phyloP scores from a whole-genome alignment of 768 basidiomycete species.

The Auriscalpium microsporum region DNA sequence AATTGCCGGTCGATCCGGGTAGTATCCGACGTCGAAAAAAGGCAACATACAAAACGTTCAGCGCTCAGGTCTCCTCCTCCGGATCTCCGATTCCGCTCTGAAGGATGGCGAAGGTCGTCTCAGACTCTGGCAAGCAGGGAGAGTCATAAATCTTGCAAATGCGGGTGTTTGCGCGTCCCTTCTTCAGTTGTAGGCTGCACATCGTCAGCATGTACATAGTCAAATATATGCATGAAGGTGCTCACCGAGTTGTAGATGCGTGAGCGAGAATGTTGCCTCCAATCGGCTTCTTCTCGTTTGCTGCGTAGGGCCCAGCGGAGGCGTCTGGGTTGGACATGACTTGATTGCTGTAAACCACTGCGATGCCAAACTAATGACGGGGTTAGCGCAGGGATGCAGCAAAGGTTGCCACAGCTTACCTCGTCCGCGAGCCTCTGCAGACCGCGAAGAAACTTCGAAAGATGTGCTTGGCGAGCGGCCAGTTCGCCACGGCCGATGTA shows the following conservation, averaged over 20 bases:
- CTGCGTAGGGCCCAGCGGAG: conserved; percentile 77
- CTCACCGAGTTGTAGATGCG: conserved; percentile 91
- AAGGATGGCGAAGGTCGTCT: conserved; percentile 91
- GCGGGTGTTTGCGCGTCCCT: conserved; percentile 84
- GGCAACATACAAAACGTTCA: conserved; percentile 20
- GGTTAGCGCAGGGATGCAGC: conserved; percentile 1
- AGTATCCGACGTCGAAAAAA: neutral
- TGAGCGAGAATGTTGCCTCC: conserved; percentile 99
- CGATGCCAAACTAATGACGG: conserved; percentile 78
- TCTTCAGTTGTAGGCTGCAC: conserved; percentile 77
- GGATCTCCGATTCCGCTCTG: conserved; percentile 89
- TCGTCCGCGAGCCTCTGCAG: conserved; percentile 93
- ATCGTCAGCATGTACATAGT: neutral
- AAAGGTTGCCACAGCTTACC: conserved; percentile 33
- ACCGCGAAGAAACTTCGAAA: conserved; percentile 91
- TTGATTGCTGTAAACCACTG: conserved; percentile 95
- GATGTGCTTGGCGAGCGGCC: conserved; percentile 88
- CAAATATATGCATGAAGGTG: neutral
- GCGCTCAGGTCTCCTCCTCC: conserved; percentile 63
- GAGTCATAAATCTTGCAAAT: conserved; percentile 98
- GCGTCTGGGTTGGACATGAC: conserved; percentile 99
- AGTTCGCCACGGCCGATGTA: conserved; percentile 94
- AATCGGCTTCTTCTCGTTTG: conserved; percentile 96
- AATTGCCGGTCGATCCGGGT: too few species aligned
- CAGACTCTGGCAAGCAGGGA: conserved; percentile 93